Evolutionary conservation across 768 basidiomycete genomes (phyloP), one percentile per base, ranked within the genome.

Genomic region (Cubamyces sp.): DNA sequence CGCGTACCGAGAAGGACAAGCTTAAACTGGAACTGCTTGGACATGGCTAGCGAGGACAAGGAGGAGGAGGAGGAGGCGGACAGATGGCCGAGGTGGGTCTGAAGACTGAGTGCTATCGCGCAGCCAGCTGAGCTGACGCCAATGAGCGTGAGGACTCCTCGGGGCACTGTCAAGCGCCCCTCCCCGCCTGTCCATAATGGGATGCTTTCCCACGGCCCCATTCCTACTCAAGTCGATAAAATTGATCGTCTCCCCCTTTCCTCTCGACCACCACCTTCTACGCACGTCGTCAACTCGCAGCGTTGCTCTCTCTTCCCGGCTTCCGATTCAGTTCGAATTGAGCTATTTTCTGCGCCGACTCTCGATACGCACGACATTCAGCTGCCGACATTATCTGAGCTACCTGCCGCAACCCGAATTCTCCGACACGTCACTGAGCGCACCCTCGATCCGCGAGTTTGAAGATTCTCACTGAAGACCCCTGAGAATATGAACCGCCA

Each of bases 1-100:
- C 15, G 79, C 84, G 66, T 64, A 92, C 97, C 97, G 64, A 98
- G 86, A 48, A 98, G 85, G 65, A 98, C 96, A 67, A 98, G 90
- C 76, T 98, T 98, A 81, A 96, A 97, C 77, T 94, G 92, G 68
- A 84, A 91, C 78, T 94, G 92, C 75, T 91, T 92, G 62, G 93
- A 92, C 93, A 95, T 96, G 77, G 77, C 77, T 65, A 68, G 66
- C 68, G 66, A 64, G 63, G 70, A 62, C 66, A 63, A 70, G 64
- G 66, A 71, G 66, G 67, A 70, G 64, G 66, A 71, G 66, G 67
- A 68, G 60, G 71, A 69, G 73, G 63, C 60, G 65, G 61, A 34
- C 9, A 34, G 34, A 34, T 34, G 34, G 66, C 54, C 57, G 60
- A 65, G 59, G 55, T 55, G 69, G 66, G 48, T 23, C 48, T 28